These are phyloP conservation scores for Rhodomyrtus tomentosa DNA, from an alignment of 345 rosid genomes.

Conservation along the genomic window DNA sequence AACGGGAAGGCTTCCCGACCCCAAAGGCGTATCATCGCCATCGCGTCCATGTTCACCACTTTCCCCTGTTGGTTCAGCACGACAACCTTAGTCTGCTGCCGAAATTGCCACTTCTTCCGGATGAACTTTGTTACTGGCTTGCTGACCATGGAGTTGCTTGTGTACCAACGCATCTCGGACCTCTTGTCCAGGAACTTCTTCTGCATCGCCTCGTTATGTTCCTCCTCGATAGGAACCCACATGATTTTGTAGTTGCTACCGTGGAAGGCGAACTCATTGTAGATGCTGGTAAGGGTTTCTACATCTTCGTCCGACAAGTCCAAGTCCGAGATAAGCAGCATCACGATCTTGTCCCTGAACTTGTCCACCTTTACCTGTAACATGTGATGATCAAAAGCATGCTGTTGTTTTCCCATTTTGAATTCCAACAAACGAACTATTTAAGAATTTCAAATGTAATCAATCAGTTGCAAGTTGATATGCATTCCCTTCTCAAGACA, in stretches of 20 bases:
- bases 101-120: background rate
- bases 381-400: background rate
- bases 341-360: background rate
- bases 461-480: background rate
- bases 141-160: background rate
- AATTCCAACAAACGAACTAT: background rate
- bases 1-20: background rate
- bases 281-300: background rate
- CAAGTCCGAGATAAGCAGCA: background rate
- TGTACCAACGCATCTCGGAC: background rate
- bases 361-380: background rate
- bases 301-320: background rate
- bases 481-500: background rate
- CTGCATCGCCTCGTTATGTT: background rate
- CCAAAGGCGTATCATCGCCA: background rate
- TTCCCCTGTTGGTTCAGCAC: background rate
- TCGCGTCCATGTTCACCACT: background rate
- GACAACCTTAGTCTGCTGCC: background rate
- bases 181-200: background rate
- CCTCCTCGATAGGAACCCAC: background rate
- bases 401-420: background rate
- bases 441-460: background rate
- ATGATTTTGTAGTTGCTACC: background rate
- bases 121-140: background rate
- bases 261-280: background rate